Base-by-base conservation (phyloP, 116 monocot species). In the Cymodocea nodosa region DNA sequence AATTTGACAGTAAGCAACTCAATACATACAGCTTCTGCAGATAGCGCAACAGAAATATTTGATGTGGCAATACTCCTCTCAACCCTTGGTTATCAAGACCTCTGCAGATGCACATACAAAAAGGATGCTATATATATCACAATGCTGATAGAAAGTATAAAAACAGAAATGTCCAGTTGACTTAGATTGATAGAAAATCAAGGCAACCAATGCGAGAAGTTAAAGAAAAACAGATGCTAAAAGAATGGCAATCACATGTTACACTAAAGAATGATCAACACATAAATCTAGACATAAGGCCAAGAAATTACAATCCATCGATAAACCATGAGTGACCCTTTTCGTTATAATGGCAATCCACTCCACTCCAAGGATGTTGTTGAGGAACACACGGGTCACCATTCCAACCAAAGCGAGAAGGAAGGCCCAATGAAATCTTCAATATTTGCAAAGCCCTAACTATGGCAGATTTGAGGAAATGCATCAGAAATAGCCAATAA, bases 321-420 rank as follows among this genome's bases (percentile, higher is more conserved):
- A 97, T 91, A 60, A 86, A 79, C 97, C 97, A 97, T 68, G 71
- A 66, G 37, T 72, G 63, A 53, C 63, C 66, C 12, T 17, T 74
- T 2, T 61, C 77, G 68, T 95, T 80, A 71, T 83, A 82, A 62
- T 97, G 85, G 68, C 97, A 97, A 48, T 91, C 91, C 9, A 91
- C 81, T 62, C 91, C 97, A 68, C 84, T 91, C 97, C 97, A 97
- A 65, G 97, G 97, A 84, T 97, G 91, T 35, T 88, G 85, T 50
- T 87, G 97, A 5, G 97, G 97, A 80, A 86, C 97, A 79, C 97
- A 97, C 59, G 97, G 97, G 70, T 97, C 97, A 52, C 97, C 91
- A 69, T 97, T 97, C 91, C 97, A 97, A 57, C 97, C 91, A 75
- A 97, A 79, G 50, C 97, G 97, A 68, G 82, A 83, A 14, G 97